Evolutionary conservation across 208 protist genomes (phyloP), one percentile per base, ranked within the genome.

Genomic region (Naegleria fowleri): DNA sequence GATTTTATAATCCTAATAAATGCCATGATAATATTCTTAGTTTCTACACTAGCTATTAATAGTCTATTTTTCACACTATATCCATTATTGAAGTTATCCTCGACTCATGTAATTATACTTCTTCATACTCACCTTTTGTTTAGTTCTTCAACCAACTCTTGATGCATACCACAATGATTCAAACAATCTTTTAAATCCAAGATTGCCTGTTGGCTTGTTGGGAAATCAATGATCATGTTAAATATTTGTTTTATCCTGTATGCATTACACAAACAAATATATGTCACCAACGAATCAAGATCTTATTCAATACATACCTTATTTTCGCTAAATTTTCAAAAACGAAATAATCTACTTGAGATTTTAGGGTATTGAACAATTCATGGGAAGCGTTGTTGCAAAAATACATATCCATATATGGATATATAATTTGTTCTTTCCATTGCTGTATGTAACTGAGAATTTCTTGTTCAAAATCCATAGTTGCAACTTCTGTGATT

Each of bases 171-270:
- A 51, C 22, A 33, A 43, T 58, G 39, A 39, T 39, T 88, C 16
- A 88, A 58, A 39, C 85, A 88, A 0, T 88, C 41, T 38, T 88
- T 88, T 33, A 88, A 39, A 88, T 88, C 85, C 6, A 58, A 36
- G 1, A 88, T 36, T 13, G 85, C 39, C 36, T 29, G 85, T 38
- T 88, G 19, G 13, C 85, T 88, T 38, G 7, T 22, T 58, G 85
- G 85, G 36, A 39, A 88, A 58, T 52, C 13, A n/a, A 58, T 58
- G 33, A 88, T 58, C 4, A 88, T 88, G 38, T 88, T 43, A 58
- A 88, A 88, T 22, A 88, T 33, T 58, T 88, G n/a, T 36, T n/a
- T 15, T 43, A 88, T 88, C 33, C 85, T 88, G 13, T 7, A 48
- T n/a, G n/a, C n/a, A n/a, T n/a, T n/a, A 48, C 7, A 48, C 43